phyloP scores from a whole-genome alignment of 768 basidiomycete genomes.

The Rhodotorula graminis region DNA sequence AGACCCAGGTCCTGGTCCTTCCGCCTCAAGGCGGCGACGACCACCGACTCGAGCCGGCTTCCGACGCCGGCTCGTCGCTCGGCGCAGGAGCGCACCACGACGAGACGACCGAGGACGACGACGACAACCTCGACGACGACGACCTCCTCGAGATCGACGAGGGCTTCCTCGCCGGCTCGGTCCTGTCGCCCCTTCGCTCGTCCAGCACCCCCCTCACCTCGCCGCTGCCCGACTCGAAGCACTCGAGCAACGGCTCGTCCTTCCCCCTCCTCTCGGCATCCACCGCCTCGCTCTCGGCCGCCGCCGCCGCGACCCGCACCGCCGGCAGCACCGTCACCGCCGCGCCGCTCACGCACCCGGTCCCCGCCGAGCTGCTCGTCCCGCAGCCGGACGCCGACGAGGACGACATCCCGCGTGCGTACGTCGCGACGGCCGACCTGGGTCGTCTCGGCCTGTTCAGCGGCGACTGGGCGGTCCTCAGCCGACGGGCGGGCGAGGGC shows the following conservation, averaged over 20 bases:
- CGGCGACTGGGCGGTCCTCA: slow-evolving; percentile 39
- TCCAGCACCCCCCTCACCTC: slow-evolving; percentile 6
- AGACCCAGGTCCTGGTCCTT: slow-evolving; percentile 31
- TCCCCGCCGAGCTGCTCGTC: slow-evolving; percentile 17
- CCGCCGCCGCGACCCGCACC: not conserved
- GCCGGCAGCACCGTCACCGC: not conserved
- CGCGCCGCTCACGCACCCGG: not conserved
- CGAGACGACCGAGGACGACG: not conserved
- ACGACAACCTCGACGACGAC: slow-evolving; percentile 9
- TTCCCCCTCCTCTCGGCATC: slow-evolving; percentile 12
- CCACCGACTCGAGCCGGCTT: no score
- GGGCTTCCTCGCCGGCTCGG: slow-evolving; percentile 34
- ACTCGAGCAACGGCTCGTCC: not conserved
- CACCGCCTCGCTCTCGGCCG: not conserved
- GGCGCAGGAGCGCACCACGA: not conserved
- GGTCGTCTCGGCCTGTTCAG: slow-evolving; percentile 37
- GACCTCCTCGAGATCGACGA: slow-evolving; percentile 41
- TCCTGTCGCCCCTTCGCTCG: slow-evolving; percentile 18
- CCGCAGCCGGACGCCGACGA: slow-evolving; percentile 27
- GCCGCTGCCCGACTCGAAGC: not conserved
- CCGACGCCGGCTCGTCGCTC: not conserved
- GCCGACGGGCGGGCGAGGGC: not conserved
- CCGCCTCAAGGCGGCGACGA: slow-evolving; percentile 10
- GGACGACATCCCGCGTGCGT: slow-evolving; percentile 29
- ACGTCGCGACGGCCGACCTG: slow-evolving; percentile 25